phyloP scores from a whole-genome alignment of 2,329 filamentous ascomycete genomes.

The Claviceps digitariae region DNA sequence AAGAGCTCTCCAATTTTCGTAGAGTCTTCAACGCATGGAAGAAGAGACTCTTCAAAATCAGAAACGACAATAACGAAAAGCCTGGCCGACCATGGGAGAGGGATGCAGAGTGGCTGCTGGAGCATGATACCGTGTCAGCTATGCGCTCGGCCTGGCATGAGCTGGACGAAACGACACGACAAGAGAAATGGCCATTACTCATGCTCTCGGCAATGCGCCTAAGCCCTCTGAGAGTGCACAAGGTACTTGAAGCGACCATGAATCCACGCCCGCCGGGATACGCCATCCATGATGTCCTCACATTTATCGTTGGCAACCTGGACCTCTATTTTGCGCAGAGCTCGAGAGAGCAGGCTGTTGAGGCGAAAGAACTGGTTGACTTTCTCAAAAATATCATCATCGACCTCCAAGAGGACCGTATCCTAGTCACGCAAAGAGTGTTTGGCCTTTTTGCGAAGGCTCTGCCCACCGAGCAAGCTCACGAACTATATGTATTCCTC shows the following conservation, averaged over 20 bases:
- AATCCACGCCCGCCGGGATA: conserved; percentile 23
- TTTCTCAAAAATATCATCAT: conserved; percentile 17
- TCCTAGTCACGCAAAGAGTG: conserved; percentile 25
- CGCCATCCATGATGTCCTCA: conserved; percentile 22
- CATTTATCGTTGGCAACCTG: conserved; percentile 16
- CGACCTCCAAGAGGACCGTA: conserved; percentile 15
- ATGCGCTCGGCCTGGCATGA: conserved; percentile 22
- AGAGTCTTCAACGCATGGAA: conserved; percentile 19
- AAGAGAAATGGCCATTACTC: conserved; percentile 17
- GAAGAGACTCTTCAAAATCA: conserved; percentile 12
- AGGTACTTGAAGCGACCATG: conserved; percentile 25
- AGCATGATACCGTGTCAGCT: conserved; percentile 13
- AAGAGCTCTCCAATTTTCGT: conserved; percentile 11
- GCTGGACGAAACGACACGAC: conserved; percentile 14
- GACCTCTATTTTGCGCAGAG: conserved; percentile 8
- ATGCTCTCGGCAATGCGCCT: conserved; percentile 23
- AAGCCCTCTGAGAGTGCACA: conserved; percentile 17
- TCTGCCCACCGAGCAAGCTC: conserved; percentile 17
- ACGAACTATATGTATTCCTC: conserved; percentile 24
- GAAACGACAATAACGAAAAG: not conserved
- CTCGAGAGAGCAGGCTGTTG: conserved; percentile 11
- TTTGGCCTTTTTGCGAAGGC: conserved; percentile 20
- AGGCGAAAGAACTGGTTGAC: conserved; percentile 18
- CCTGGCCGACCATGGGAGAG: conserved; percentile 15
- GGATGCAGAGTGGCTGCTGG: conserved; percentile 17